Conservation (phyloP, 352 stramenopile species). For the Phytophthora cryptogea region DNA sequence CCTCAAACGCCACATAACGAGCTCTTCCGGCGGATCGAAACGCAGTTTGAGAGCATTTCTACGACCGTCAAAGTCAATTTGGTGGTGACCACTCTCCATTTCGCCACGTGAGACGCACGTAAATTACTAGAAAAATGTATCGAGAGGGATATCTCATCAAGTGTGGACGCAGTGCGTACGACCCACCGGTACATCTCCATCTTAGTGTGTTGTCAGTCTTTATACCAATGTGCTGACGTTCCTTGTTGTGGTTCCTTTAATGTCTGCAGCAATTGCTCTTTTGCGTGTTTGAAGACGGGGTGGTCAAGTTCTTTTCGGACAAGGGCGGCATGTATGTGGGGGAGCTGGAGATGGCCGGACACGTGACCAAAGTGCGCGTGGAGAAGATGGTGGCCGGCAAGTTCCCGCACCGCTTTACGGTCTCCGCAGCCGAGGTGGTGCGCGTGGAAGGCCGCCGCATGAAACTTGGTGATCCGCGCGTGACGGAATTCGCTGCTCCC, state of each 20-base stretch:
- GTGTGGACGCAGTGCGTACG: conserved; percentile 51
- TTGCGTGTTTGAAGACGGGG: conserved; percentile 79
- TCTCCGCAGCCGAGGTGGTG: conserved; percentile 68
- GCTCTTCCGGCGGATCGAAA: conserved; percentile 5
- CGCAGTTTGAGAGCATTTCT: no score
- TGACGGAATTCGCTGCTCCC: conserved; percentile 73
- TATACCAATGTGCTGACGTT: conserved; percentile 6
- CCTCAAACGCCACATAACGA: conserved; percentile 1
- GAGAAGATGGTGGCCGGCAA: conserved; percentile 67
- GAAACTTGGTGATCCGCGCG: conserved; percentile 66
- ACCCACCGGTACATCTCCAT: conserved; percentile 44
- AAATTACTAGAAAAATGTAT: conserved; percentile 53
- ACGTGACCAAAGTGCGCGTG: conserved; percentile 79
- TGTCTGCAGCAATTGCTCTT: conserved; percentile 58
- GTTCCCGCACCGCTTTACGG: conserved; percentile 75
- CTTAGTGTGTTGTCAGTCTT: background rate
- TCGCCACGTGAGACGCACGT: background rate
- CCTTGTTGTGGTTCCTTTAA: conserved; percentile 5
- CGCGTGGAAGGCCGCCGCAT: conserved; percentile 80
- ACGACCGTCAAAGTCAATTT: background rate
- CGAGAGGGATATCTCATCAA: conserved; percentile 81
- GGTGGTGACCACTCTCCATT: background rate
- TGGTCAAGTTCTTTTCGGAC: conserved; percentile 73
- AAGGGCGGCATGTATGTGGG: conserved; percentile 70
- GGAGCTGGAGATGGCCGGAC: conserved; percentile 66